phyloP scores from a whole-genome alignment of 73 alveolate genomes.

The Stentor coeruleus region DNA sequence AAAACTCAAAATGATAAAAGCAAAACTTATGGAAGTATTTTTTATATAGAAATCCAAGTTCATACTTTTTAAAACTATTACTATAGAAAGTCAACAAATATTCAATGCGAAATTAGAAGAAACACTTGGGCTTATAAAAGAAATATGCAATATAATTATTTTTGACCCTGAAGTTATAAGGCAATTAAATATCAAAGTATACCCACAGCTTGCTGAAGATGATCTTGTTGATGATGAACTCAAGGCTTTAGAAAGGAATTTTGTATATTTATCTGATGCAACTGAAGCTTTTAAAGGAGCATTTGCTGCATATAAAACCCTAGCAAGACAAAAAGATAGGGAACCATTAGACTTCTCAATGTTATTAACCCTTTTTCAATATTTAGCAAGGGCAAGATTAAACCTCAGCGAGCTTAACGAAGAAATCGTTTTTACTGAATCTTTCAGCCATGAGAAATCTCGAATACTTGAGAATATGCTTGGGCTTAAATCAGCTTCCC shows the following conservation, averaged over 20 bases:
- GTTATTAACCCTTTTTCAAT: not conserved
- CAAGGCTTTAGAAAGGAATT: not conserved
- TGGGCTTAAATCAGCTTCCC: not conserved
- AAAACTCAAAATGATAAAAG: not conserved
- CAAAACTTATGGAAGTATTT: not conserved
- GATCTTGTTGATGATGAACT: not conserved
- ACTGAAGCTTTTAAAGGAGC: conserved; percentile 18
- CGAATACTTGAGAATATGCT: not conserved
- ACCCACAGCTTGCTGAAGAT: not conserved
- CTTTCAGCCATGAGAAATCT: not conserved
- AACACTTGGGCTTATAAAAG: not conserved
- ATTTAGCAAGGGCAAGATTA: not conserved
- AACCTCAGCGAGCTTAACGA: conserved; percentile 13
- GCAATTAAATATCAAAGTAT: not conserved
- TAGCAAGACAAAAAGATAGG: not conserved
- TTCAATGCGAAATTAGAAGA: conserved; percentile 22
- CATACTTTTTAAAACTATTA: not conserved
- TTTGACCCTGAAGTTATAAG: not conserved
- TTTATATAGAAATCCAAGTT: not conserved
- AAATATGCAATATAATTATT: not conserved
- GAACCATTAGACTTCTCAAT: not conserved
- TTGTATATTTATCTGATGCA: not conserved
- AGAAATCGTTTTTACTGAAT: conserved; percentile 6
- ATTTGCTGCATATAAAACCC: conserved; percentile 9
- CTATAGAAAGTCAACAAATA: not conserved